Conservation (phyloP, 306 rosid species). For the Dryas drummondii region DNA sequence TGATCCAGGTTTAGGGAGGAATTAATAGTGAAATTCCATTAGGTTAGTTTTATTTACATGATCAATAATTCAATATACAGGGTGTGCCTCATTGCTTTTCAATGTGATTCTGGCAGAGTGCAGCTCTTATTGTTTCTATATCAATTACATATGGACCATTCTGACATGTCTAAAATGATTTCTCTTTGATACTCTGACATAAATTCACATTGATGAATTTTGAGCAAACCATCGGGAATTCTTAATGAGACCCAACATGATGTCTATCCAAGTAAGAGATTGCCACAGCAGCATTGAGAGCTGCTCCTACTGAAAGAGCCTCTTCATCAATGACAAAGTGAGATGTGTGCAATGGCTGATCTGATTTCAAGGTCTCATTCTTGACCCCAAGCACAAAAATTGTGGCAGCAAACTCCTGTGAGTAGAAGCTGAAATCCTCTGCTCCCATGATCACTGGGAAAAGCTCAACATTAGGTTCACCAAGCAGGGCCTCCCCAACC, state of each 20-base stretch:
- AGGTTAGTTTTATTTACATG: no score
- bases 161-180: background rate
- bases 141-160: no score
- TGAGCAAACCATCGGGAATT: background rate
- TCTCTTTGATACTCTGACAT: background rate
- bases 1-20: no score
- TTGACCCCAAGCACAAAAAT: slow-evolving; percentile 38
- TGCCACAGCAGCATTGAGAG: slow-evolving; percentile 53
- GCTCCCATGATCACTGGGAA: slow-evolving; percentile 37
- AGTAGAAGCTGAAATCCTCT: slow-evolving; percentile 56
- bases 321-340: slow-evolving; percentile 43
- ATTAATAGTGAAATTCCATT: no score
- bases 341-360: slow-evolving; percentile 36
- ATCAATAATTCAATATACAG: background rate
- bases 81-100: background rate
- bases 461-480: slow-evolving; percentile 39
- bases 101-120: background rate
- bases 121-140: background rate
- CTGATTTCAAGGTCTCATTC: slow-evolving; percentile 36
- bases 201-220: background rate
- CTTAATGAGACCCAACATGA: background rate
- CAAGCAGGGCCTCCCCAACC: slow-evolving; percentile 46
- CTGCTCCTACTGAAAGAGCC: slow-evolving; percentile 52
- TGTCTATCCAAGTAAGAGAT: slow-evolving; percentile 40
- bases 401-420: slow-evolving; percentile 37